Percentiles rank a stretch among this genome's conserved stretches.
phyloP scores from a whole-genome alignment of 2,329 filamentous ascomycete species.

The Zasmidium citrigriseum region DNA sequence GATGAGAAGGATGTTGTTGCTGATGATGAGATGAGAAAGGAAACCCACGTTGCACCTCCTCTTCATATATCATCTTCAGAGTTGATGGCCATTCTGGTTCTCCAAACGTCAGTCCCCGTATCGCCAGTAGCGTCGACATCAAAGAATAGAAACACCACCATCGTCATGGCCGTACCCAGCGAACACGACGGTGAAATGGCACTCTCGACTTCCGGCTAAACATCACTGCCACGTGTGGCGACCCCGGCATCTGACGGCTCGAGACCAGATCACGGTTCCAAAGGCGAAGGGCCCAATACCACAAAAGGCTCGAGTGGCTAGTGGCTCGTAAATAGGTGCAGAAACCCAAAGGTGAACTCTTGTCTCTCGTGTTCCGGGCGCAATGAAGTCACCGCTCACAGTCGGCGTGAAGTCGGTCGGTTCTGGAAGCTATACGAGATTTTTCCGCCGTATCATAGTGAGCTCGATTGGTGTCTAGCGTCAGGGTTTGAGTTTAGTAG shows the following conservation, averaged over 20 bases:
- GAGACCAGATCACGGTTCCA: neutral
- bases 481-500: neutral
- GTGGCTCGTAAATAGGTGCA: neutral
- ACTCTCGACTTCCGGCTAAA: neutral
- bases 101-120: neutral
- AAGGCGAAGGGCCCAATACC: too few species aligned
- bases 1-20: neutral
- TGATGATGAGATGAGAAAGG: neutral
- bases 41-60: neutral
- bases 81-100: neutral
- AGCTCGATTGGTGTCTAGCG: too few species aligned
- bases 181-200: neutral
- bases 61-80: neutral
- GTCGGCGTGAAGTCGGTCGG: neutral
- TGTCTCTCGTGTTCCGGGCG: neutral
- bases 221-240: neutral
- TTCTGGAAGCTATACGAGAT: neutral
- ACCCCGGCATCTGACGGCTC: neutral
- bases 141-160: neutral
- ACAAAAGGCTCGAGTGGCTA: neutral
- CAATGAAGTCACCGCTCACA: neutral
- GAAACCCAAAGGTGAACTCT: too few species aligned
- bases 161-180: neutral
- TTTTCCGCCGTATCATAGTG: neutral
- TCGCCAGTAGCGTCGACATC: neutral